Base-by-base conservation (phyloP, 2,329 filamentous ascomycete genomes). In the Fusarium sp. region DNA sequence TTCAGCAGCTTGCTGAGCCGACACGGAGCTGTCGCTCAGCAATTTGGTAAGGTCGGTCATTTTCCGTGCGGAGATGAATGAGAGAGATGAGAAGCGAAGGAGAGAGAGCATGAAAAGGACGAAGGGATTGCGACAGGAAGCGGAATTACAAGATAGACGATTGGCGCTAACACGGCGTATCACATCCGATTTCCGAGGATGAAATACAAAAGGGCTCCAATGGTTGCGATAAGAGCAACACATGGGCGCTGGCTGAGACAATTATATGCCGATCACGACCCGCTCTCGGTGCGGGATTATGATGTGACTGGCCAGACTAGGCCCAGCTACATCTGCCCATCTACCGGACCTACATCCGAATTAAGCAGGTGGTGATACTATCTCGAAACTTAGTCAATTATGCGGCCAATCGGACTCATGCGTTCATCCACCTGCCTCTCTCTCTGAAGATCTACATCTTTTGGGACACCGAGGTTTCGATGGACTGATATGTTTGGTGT, bases 361-460 rank as follows among this genome's bases (percentile, higher is more conserved):
- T 77, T 69, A 59, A 68, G 75, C 72, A 76, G 75, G 75, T 76
- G 59, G 26, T 75, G 51, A 51, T 71, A 54, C 18, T 66, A 66
- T 71, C 34, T 20, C 14, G 26, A 51, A 54, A 62, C 30, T 26
- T 12, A 32, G n/a, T 50, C 20, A 22, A 38, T 38, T 41, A 22
- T 8, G 26, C 3, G 13, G 8, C 74, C 74, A 76, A 76, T 76
- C 17, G 62, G n/a, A 48, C 26, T 32, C 0, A 28, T 15, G 18
- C 22, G 20, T 22, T 42, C 20, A 36, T 55, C 42, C 75, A 77
- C 72, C 74, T 77, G 72, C 68, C 48, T 47, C 18, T 44, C 8
- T 52, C 38, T 56, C 24, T 56, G 36, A 48, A 55, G 30, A 39
- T 52, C 52, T 30, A 39, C 42, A 56, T 67, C 45, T 59, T 58